Percentiles rank a stretch among this genome's conserved stretches.
phyloP scores from a whole-genome alignment of 345 rosid species.

The Erysimum cheiranthoides region DNA sequence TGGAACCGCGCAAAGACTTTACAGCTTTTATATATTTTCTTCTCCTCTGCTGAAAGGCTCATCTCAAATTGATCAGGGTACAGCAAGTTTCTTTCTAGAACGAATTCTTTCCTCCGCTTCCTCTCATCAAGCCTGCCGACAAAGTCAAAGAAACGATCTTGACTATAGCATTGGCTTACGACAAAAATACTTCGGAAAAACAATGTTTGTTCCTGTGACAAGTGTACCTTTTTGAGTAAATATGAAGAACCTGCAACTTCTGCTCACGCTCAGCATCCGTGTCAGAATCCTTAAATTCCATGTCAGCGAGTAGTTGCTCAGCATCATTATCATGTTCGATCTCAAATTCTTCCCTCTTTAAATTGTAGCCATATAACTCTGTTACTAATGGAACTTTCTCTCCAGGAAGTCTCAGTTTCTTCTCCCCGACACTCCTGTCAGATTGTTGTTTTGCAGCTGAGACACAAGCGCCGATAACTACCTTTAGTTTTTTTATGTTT shows the following conservation, averaged over 20 bases:
- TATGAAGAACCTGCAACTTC: conserved; percentile 79
- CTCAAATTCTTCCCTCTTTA: conserved; percentile 95
- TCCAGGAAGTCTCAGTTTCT: conserved; percentile 72
- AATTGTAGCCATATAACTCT: conserved; percentile 85
- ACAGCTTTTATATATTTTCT: conserved; percentile 62
- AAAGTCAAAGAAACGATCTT: conserved; percentile 29
- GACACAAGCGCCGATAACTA: conserved; percentile 30
- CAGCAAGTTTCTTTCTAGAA: conserved; percentile 84
- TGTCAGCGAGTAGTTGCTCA: conserved; percentile 88
- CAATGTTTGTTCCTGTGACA: conserved; percentile 18
- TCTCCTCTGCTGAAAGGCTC: conserved; percentile 73
- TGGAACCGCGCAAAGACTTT: conserved; percentile 88
- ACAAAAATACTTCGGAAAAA: not conserved
- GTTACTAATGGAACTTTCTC: conserved; percentile 76
- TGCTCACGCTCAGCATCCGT: conserved; percentile 75
- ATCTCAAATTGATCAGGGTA: conserved; percentile 73
- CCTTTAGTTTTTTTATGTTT: conserved; percentile 1
- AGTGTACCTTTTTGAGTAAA: conserved; percentile 78
- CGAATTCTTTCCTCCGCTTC: conserved; percentile 89
- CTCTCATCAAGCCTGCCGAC: conserved; percentile 91
- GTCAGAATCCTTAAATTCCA: conserved; percentile 89
- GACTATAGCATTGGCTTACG: conserved; percentile 22
- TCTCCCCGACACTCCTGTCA: conserved; percentile 89
- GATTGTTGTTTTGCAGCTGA: conserved; percentile 62
- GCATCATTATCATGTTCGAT: conserved; percentile 95